Base-by-base conservation (phyloP, 2,329 filamentous ascomycete species). In the Helminthosporium solani region DNA sequence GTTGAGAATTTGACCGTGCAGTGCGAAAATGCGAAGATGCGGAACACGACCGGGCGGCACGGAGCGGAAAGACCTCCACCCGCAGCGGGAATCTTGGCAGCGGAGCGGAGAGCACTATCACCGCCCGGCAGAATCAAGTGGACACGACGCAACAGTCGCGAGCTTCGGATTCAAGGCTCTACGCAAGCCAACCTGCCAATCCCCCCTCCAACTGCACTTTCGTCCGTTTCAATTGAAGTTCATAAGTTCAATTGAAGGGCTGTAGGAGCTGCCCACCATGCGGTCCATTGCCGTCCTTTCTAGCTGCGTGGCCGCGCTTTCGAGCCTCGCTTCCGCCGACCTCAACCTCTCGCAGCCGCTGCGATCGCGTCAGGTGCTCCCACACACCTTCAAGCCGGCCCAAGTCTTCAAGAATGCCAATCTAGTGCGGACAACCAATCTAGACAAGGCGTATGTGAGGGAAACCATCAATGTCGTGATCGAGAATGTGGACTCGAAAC, bases 381-480 rank as follows among this genome's bases (percentile, higher is more conserved):
- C 74, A 20, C 66, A 65, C 55, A 69, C 67, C 51, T 96, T 96
- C 77, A 86, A 82, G 71, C 90, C 92, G 43, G 87, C 91, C 12
- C 88, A 90, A 68, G 88, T 91, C 57, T 99, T 96, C 77, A 90
- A 91, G 75, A 96, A 99, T 73, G 81, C 80, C 72, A 97, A 99
- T 70, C 74, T 97, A 23, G 87, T 97, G 41, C 88, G 94, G 63
- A 85, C 87, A 54, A 86, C 95, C 66, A 96, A 95, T 57, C 74
- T 96, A 47, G 92, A 97, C 73, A 97, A 96, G 78, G 88, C 84
- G 58, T 97, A 94, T 64, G 84, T 85, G 44, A 86, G 90, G 67
- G 92, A 97, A 73, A 87, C 85, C 12, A 83, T 96, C 78, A 96
- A 97, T 73, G 86, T 96, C n/a, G 79, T 95, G 41, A 83, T 99